A percentile compares a stretch with the other conserved stretches of the same genome.
Evolutionary conservation across 495 filamentous ascomycete genomes (phyloP).

Genomic region (Jackrogersella minutella): DNA sequence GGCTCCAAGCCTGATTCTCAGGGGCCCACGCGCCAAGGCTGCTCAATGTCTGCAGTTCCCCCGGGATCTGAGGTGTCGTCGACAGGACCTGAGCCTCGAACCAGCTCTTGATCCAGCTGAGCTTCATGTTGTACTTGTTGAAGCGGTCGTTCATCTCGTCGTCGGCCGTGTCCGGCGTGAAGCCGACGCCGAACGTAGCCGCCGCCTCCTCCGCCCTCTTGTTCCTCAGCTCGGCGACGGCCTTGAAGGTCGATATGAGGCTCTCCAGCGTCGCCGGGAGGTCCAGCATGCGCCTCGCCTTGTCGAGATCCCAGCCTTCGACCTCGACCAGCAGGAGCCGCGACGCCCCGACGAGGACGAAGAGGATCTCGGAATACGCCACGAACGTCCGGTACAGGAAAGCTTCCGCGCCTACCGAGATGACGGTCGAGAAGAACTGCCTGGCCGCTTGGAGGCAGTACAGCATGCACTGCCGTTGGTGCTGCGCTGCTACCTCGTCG

Average conservation of each 20-base stretch:
- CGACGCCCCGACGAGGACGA: conserved; percentile 39
- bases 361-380: conserved; percentile 33
- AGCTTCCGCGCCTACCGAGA: conserved; percentile 31
- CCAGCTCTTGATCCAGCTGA: conserved; percentile 37
- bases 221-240: conserved; percentile 8
- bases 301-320: conserved; percentile 39
- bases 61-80: not conserved
- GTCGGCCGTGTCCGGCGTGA: conserved; percentile 17
- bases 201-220: conserved; percentile 27
- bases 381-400: conserved; percentile 36
- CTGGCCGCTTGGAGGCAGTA: conserved; percentile 40
- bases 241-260: conserved; percentile 16
- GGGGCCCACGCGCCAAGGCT: conserved; percentile 12
- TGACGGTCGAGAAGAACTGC: conserved; percentile 30
- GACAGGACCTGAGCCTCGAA: conserved; percentile 22
- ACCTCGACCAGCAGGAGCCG: conserved; percentile 40
- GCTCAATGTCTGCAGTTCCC: not conserved
- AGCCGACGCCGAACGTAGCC: conserved; percentile 1
- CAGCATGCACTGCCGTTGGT: conserved; percentile 40
- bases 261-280: conserved; percentile 28
- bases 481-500: conserved; percentile 20
- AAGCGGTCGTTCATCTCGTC: conserved; percentile 31
- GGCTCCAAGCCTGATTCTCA: conserved; percentile 28
- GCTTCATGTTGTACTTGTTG: conserved; percentile 22
- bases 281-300: conserved; percentile 38